Base-by-base conservation (phyloP, 805 yeast species). In the Cyberlindnera galapagoensis region DNA sequence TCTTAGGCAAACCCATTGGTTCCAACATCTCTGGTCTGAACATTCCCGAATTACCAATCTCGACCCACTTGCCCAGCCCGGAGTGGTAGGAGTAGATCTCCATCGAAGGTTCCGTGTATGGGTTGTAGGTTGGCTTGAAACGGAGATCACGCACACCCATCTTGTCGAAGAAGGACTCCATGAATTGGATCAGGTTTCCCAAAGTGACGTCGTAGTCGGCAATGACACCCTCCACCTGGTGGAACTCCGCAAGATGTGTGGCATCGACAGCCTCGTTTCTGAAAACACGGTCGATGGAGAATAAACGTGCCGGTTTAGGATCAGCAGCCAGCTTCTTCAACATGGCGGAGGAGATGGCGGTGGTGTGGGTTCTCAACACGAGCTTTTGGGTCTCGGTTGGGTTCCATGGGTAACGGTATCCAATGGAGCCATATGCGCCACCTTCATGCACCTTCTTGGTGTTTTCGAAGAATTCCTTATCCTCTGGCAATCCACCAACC, bases 251-350 rank as follows among this genome's bases (percentile, higher is more conserved):
- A 63, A 92, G 75, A 62, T 92, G 99, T 12, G 99, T 92, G 33
- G 97, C 97, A 59, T 92, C 99, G 32, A 92, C 99, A 18, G 99
- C 97, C 68, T 92, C 99, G 60, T 92, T 92, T 69, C 99, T 85
- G 84, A 92, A 92, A 39, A 92, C 99, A 57, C 97, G 78, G 62
- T 92, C 99, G 52, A 92, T 94, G 30, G 95, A 84, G 69, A 92
- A 92, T 56, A 86, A 71, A 65, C 97, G 77, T 7, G 82, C 72
- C 38, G 97, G 97, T 52, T 76, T 77, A 40, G 95, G 95, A 59
- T 86, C 80, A 42, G 74, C 63, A 33, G 97, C 97, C 47, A 92
- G 71, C 52, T 84, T 59, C 57, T 92, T 83, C 52, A 92, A 73
- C 85, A 92, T 80, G 28, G 73, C 71, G 7, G 97, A 74, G 4